Evolutionary conservation across 345 rosid genomes (phyloP).

Genomic region (Aethionema arabicum): DNA sequence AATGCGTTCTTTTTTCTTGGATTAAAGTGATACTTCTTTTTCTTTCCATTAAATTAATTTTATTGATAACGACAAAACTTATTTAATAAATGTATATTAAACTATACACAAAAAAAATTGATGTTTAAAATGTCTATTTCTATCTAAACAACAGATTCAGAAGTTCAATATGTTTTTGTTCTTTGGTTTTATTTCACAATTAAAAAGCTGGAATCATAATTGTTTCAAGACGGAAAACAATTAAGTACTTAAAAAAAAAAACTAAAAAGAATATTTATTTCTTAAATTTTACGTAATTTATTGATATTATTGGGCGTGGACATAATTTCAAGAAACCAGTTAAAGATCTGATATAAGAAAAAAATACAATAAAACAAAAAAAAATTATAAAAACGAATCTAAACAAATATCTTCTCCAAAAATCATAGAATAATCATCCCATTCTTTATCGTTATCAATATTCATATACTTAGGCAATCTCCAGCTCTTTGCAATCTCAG

Average conservation of each 20-base stretch:
- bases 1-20: conserved; percentile 18
- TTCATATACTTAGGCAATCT: conserved; percentile 58
- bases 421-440: conserved; percentile 76
- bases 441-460: conserved; percentile 34
- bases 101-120: conserved; percentile 9
- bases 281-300: not conserved
- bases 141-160: conserved; percentile 6
- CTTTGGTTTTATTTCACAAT: conserved; percentile 2
- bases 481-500: conserved; percentile 60
- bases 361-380: conserved; percentile 2
- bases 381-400: conserved; percentile 49
- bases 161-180: conserved; percentile 13
- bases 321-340: conserved; percentile 15
- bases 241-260: not conserved
- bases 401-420: conserved; percentile 69
- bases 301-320: conserved; percentile 8
- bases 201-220: conserved; percentile 6
- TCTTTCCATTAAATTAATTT: not conserved
- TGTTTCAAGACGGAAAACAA: not conserved
- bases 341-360: conserved; percentile 3
- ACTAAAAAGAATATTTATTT: not conserved
- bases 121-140: not conserved
- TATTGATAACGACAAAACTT: conserved; percentile 25
- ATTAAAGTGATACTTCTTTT: conserved; percentile 18
- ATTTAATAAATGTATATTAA: conserved; percentile 20